phyloP scores from a whole-genome alignment of 441 rosid species.

The Pelargonium myrrhifolium region DNA sequence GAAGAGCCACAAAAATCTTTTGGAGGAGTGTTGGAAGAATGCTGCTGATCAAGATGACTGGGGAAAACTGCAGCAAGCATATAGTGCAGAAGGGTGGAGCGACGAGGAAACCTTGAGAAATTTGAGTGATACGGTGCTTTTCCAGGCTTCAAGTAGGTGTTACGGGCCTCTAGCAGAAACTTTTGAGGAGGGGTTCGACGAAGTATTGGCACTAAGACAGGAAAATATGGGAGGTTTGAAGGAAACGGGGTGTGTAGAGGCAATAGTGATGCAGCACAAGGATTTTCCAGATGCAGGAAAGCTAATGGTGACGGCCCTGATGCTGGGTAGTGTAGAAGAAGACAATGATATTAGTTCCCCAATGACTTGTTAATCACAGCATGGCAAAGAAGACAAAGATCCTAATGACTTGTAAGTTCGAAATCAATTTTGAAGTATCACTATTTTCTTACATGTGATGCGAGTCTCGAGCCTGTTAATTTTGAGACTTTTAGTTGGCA shows the following conservation, averaged over 20 bases:
- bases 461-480: too few relatives aligned
- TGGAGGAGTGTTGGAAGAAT: slow-evolving; percentile 87
- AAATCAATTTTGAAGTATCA: too few relatives aligned
- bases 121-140: slow-evolving; percentile 56
- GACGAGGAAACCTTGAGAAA: slow-evolving; percentile 67
- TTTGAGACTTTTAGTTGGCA: too few relatives aligned
- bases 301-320: slow-evolving; percentile 70
- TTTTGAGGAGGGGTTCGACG: slow-evolving; percentile 56
- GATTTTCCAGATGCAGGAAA: slow-evolving; percentile 81
- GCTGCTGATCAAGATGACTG: slow-evolving; percentile 74
- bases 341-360: slow-evolving; percentile 5
- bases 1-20: slow-evolving; percentile 51
- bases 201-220: slow-evolving; percentile 60
- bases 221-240: slow-evolving; percentile 32
- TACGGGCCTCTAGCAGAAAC: slow-evolving; percentile 62
- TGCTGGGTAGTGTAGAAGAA: slow-evolving; percentile 51
- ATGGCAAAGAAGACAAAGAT: too few relatives aligned
- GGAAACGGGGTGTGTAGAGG: slow-evolving; percentile 49
- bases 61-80: slow-evolving; percentile 61
- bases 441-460: too few relatives aligned
- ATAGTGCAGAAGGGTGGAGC: slow-evolving; percentile 65
- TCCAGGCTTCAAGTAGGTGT: slow-evolving; percentile 65
- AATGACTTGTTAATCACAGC: too few relatives aligned
- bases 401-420: too few relatives aligned
- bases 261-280: slow-evolving; percentile 72